Evolutionary conservation across 108 stramenopile genomes (phyloP).

Genomic region (Nitzschia sp.): DNA sequence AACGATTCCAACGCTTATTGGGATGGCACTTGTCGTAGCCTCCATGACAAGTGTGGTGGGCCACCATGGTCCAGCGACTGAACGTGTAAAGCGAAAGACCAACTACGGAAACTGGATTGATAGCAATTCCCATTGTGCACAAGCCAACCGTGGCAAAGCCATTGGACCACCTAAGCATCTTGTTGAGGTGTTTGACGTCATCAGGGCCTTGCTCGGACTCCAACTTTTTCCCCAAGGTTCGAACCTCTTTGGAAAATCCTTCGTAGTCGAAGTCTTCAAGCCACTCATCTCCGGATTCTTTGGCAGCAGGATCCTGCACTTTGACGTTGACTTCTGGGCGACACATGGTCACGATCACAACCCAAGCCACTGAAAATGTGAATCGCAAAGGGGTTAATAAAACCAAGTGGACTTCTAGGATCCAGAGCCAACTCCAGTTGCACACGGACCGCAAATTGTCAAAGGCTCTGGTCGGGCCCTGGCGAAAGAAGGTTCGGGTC

Average conservation of each 20-base stretch:
- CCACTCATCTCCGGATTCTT: conserved; percentile 67
- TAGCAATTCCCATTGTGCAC: conserved; percentile 46
- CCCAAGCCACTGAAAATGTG: too few species aligned
- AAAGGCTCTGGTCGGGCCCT: too few species aligned
- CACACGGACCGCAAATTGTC: too few species aligned
- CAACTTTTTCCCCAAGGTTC: conserved; percentile 74
- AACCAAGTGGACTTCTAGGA: too few species aligned
- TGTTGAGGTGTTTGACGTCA: conserved; percentile 88
- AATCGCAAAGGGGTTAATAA: too few species aligned
- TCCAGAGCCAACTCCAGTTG: too few species aligned
- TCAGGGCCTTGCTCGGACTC: conserved; percentile 75
- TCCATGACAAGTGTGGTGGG: conserved; percentile 75
- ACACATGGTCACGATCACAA: neutral
- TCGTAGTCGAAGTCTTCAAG: conserved; percentile 73
- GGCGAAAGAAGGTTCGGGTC: too few species aligned
- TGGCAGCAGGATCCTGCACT: conserved; percentile 14
- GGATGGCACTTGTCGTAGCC: conserved; percentile 67
- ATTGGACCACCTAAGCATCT: conserved; percentile 85
- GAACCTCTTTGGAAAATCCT: conserved; percentile 74
- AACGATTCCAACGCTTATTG: conserved; percentile 56
- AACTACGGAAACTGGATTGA: conserved; percentile 61
- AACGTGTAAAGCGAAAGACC: conserved; percentile 62
- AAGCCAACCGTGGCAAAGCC: conserved; percentile 67
- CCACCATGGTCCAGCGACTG: conserved; percentile 74
- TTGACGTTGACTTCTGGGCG: neutral